A percentile compares a stretch with the other conserved stretches of the same genome.
These are phyloP conservation scores for Globisporangium iwayamae DNA, from an alignment of 352 stramenopile species.

Conservation along the genomic window DNA sequence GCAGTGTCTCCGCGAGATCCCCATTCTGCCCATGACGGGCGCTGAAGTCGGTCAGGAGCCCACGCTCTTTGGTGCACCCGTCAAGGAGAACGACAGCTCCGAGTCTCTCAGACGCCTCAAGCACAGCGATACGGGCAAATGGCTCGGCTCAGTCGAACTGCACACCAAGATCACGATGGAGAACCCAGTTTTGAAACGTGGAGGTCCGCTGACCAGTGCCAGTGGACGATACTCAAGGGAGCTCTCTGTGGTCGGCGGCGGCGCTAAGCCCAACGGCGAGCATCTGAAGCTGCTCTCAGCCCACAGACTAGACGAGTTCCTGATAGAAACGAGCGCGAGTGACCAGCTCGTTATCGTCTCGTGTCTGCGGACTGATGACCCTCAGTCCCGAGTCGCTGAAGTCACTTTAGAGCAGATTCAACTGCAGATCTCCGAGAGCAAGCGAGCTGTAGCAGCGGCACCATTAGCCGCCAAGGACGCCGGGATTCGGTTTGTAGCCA, in stretches of 20 bases:
- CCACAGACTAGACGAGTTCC: conserved; percentile 41
- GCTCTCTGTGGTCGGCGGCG: conserved; percentile 44
- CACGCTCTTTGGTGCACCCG: conserved; percentile 41
- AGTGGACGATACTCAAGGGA: conserved; percentile 74
- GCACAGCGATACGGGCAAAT: conserved; percentile 45
- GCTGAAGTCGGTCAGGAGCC: conserved; percentile 51
- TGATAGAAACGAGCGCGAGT: conserved; percentile 29
- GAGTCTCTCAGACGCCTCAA: conserved; percentile 43
- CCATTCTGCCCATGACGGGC: conserved; percentile 52
- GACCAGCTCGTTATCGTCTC: conserved; percentile 66
- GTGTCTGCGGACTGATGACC: conserved; percentile 65
- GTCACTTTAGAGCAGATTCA: conserved; percentile 61
- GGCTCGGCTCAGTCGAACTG: conserved; percentile 69
- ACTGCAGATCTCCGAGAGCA: conserved; percentile 20
- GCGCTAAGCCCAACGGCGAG: conserved; percentile 24
- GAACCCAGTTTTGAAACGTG: conserved; percentile 63
- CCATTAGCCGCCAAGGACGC: neutral
- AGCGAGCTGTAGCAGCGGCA: neutral
- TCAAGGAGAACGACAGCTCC: conserved; percentile 40
- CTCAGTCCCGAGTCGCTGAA: conserved; percentile 47
- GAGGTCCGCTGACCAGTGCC: conserved; percentile 54
- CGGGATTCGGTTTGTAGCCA: conserved; percentile 7
- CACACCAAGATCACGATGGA: conserved; percentile 42
- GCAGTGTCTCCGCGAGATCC: conserved; percentile 62
- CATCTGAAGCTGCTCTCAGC: conserved; percentile 38